Evolutionary conservation across 2,329 filamentous ascomycete genomes (phyloP).

Genomic region (Aspergillus glaucus): DNA sequence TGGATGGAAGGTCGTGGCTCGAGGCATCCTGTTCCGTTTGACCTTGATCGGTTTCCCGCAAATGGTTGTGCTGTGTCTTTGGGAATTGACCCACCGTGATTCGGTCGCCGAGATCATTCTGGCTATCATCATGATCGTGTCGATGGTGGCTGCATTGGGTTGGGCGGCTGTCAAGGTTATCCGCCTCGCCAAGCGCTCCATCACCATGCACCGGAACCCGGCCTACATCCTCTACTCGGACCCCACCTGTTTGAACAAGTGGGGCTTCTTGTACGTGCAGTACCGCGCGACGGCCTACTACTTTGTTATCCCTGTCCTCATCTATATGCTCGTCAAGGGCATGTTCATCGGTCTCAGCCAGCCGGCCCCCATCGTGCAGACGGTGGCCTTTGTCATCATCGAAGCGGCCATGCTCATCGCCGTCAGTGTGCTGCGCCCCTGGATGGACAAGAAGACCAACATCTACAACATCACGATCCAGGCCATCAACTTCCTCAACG

Average conservation of each 20-base stretch:
- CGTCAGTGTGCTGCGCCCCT: slow-evolving; percentile 75
- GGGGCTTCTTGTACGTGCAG: slow-evolving; percentile 96
- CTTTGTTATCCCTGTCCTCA: slow-evolving; percentile 75
- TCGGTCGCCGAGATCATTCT: slow-evolving; percentile 80
- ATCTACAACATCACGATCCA: slow-evolving; percentile 92
- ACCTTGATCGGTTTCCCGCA: slow-evolving; percentile 87
- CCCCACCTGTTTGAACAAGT: slow-evolving; percentile 89
- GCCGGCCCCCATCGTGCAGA: slow-evolving; percentile 63
- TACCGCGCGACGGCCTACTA: slow-evolving; percentile 95
- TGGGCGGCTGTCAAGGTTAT: slow-evolving; percentile 92
- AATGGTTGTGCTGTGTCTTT: slow-evolving; percentile 82
- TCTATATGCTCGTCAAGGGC: slow-evolving; percentile 77
- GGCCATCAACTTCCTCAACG: slow-evolving; percentile 83
- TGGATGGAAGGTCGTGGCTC: slow-evolving; percentile 85
- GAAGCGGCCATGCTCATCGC: slow-evolving; percentile 72
- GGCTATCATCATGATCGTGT: slow-evolving; percentile 81
- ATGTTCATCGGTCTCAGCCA: slow-evolving; percentile 84
- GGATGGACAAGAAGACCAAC: slow-evolving; percentile 99
- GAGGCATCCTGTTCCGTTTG: slow-evolving; percentile 87
- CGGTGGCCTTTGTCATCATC: slow-evolving; percentile 73
- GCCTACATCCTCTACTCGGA: slow-evolving; percentile 97
- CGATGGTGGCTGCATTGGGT: slow-evolving; percentile 67
- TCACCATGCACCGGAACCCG: slow-evolving; percentile 88
- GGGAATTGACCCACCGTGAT: slow-evolving; percentile 84
- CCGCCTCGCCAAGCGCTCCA: slow-evolving; percentile 77